Percentiles rank a stretch among this genome's conserved stretches.
Evolutionary conservation across 139 green algal genomes (phyloP).

Genomic region (Auxenochlorella pyrenoidosa): DNA sequence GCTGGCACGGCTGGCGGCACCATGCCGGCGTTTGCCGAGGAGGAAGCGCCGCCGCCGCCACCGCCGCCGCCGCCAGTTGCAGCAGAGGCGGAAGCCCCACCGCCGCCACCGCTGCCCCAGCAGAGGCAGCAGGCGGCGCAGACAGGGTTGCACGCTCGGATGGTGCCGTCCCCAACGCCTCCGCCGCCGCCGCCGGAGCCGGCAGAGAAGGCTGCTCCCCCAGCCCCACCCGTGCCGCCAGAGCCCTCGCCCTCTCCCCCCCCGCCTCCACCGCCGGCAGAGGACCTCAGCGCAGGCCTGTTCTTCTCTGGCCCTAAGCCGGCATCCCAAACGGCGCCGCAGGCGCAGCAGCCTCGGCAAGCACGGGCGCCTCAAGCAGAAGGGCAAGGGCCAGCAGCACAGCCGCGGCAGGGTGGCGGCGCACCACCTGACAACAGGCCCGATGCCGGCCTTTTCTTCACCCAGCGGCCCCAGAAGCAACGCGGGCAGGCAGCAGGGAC

Average conservation of each 20-base stretch:
- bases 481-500: too few species aligned
- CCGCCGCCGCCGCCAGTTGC: not conserved
- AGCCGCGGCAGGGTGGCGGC: not conserved
- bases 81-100: not conserved
- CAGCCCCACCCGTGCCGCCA: not conserved
- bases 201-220: not conserved
- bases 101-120: not conserved
- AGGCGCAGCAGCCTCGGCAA: not conserved
- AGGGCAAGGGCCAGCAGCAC: not conserved
- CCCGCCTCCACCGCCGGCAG: not conserved
- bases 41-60: not conserved
- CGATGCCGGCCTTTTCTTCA: not conserved
- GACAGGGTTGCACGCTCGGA: not conserved
- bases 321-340: not conserved
- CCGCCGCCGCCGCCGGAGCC: not conserved
- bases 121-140: not conserved
- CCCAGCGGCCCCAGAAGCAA: too few species aligned
- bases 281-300: too few species aligned
- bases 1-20: not conserved
- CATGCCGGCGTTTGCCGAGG: not conserved
- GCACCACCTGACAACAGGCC: not conserved
- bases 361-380: not conserved
- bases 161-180: not conserved
- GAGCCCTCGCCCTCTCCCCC: not conserved
- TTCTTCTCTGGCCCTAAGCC: too few species aligned